Conservation (phyloP, 2,329 filamentous ascomycete genomes). For the Fusarium proliferatum region DNA sequence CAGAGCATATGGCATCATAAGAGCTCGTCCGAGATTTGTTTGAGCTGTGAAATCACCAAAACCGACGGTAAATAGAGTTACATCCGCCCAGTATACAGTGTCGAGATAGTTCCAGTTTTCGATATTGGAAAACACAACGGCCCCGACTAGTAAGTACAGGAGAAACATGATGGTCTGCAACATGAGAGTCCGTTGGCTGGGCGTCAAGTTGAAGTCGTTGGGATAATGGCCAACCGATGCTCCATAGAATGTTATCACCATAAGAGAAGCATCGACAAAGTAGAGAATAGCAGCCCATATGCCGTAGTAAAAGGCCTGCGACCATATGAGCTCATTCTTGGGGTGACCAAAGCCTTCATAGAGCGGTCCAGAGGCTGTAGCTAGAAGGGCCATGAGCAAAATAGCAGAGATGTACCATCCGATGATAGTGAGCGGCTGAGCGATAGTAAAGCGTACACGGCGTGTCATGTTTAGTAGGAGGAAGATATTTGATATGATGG, state of each 20-base stretch:
- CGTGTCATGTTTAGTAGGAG: constrained; percentile 89
- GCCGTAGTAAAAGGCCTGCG: constrained; percentile 89
- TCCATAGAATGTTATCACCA: constrained; percentile 83
- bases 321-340: constrained; percentile 69
- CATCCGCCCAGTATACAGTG: constrained; percentile 81
- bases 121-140: constrained; percentile 76
- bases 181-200: constrained; percentile 87
- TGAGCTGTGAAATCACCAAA: constrained; percentile 66
- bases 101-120: constrained; percentile 83
- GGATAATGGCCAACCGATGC: constrained; percentile 77
- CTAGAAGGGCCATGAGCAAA: constrained; percentile 73
- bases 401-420: constrained; percentile 78
- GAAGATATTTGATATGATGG: constrained; percentile 82
- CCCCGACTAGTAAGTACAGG: constrained; percentile 82
- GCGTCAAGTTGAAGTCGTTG: constrained; percentile 81
- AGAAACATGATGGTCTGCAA: constrained; percentile 90
- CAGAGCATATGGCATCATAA: constrained; percentile 86
- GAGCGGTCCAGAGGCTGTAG: constrained; percentile 72
- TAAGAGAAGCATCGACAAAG: constrained; percentile 79
- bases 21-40: constrained; percentile 69
- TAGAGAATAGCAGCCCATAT: constrained; percentile 84
- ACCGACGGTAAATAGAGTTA: constrained; percentile 74
- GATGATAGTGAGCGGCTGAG: constrained; percentile 84
- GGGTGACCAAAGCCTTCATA: constrained; percentile 49
- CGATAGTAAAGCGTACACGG: constrained; percentile 81